A percentile compares a stretch with the other conserved stretches of the same genome.
Conservation (phyloP, 805 yeast species). For the Saccharomycopsis selenospora region DNA sequence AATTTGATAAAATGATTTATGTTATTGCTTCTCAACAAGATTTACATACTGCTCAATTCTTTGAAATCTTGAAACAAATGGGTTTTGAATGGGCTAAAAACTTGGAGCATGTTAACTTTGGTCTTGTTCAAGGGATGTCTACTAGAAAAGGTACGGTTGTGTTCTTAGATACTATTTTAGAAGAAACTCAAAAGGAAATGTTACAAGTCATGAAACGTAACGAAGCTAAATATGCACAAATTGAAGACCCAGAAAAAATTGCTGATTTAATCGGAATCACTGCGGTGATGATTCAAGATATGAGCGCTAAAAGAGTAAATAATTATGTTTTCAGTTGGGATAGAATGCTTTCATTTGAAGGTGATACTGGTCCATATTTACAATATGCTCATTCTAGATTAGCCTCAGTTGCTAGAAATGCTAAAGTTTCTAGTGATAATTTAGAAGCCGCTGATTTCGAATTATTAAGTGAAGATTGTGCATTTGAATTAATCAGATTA, state of each 20-base stretch:
- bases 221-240: conserved; percentile 83
- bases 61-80: conserved; percentile 86
- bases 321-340: conserved; percentile 97
- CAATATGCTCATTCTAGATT: conserved; percentile 98
- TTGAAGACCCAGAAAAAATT: conserved; percentile 86
- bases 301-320: conserved; percentile 95
- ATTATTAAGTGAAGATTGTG: conserved; percentile 63
- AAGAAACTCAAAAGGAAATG: conserved; percentile 90
- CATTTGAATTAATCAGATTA: conserved; percentile 62
- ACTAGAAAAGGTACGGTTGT: conserved; percentile 98
- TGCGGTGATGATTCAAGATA: conserved; percentile 98
- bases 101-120: conserved; percentile 82
- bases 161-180: conserved; percentile 88
- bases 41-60: conserved; percentile 86
- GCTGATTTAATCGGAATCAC: conserved; percentile 95
- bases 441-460: conserved; percentile 47
- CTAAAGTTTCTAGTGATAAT: conserved; percentile 41
- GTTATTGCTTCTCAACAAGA: conserved; percentile 97
- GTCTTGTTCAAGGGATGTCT: conserved; percentile 98
- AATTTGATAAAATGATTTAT: conserved; percentile 93
- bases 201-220: conserved; percentile 94
- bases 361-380: conserved; percentile 98
- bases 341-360: conserved; percentile 96
- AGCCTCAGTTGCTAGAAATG: conserved; percentile 87
- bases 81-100: conserved; percentile 81